phyloP scores from a whole-genome alignment of 73 alveolate genomes.

The Diophrys appendiculata region DNA sequence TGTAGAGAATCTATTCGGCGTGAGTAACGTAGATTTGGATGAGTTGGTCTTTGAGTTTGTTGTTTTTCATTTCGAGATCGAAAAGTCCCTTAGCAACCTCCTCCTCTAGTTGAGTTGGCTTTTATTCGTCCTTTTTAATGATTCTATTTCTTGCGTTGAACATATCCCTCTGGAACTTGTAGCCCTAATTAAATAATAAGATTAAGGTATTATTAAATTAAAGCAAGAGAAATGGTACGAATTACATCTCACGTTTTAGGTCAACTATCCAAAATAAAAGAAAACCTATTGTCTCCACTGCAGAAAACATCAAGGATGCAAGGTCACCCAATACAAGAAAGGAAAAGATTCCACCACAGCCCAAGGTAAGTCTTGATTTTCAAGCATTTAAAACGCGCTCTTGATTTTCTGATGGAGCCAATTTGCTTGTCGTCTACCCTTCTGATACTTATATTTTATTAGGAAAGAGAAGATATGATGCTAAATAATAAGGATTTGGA shows the following conservation, averaged over 20 bases:
- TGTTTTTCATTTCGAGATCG: conserved; percentile 56
- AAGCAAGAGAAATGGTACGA: too few relatives aligned
- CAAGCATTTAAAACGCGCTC: too few relatives aligned
- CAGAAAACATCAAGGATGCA: conserved; percentile 69
- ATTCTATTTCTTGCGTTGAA: conserved; percentile 70
- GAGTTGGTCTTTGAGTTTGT: conserved; percentile 51
- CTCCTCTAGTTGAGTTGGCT: conserved; percentile 66
- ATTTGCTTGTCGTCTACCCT: too few relatives aligned
- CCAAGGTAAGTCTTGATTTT: conserved; percentile 66
- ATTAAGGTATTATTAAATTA: background rate
- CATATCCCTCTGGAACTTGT: conserved; percentile 17
- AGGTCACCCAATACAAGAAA: conserved; percentile 83
- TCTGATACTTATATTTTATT: background rate
- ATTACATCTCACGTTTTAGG: too few relatives aligned
- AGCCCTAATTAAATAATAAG: conserved; percentile 30
- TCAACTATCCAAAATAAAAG: conserved; percentile 75
- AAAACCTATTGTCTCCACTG: conserved; percentile 78
- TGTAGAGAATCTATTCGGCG: conserved; percentile 47
- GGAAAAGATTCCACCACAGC: conserved; percentile 78
- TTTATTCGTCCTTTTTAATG: conserved; percentile 65
- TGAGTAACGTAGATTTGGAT: conserved; percentile 49
- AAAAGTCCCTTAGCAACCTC: conserved; percentile 58
- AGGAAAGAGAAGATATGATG: conserved; percentile 92
- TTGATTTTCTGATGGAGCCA: too few relatives aligned
- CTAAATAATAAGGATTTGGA: conserved; percentile 92